A percentile compares a stretch with the other conserved stretches of the same genome.
Conservation (phyloP, 1,284 basidiomycete species). For the Ganoderma sinense region DNA sequence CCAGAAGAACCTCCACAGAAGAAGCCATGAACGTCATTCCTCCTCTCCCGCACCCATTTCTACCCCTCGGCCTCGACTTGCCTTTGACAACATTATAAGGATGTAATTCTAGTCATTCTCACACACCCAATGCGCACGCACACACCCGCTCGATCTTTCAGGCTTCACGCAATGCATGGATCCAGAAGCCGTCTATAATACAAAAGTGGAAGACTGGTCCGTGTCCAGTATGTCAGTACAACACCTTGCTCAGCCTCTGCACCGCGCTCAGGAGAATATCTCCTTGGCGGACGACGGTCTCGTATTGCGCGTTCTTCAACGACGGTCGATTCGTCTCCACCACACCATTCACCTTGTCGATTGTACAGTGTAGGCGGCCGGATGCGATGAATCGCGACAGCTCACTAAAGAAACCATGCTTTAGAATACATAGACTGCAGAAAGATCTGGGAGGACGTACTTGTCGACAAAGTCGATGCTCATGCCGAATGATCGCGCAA, state of each 20-base stretch:
- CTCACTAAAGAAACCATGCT: constrained; percentile 60
- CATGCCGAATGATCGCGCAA: constrained; percentile 92
- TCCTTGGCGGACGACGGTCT: constrained; percentile 88
- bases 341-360: constrained; percentile 94
- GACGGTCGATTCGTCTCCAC: constrained; percentile 94
- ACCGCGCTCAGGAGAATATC: constrained; percentile 88
- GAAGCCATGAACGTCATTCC: constrained; percentile 24
- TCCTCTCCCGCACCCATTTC: not conserved
- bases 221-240: constrained; percentile 53
- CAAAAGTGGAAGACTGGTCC: constrained; percentile 11
- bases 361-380: constrained; percentile 89
- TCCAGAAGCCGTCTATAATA: constrained; percentile 24
- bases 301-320: constrained; percentile 90
- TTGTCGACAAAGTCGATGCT: constrained; percentile 88
- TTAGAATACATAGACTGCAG: not conserved
- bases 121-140: not conserved
- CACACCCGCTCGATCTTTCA: not conserved
- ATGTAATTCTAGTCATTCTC: constrained; percentile 13
- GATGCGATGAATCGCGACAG: constrained; percentile 93
- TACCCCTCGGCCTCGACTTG: too few species aligned
- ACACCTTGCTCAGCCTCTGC: constrained; percentile 77
- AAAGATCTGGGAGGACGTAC: constrained; percentile 48
- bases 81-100: not conserved
- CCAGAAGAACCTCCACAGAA: constrained; percentile 55
- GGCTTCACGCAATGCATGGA: constrained; percentile 3